A percentile compares a stretch with the other conserved stretches of the same genome.
These are phyloP conservation scores for Pyrenopolyporus hunteri DNA, from an alignment of 495 filamentous ascomycete species.

Conservation along the genomic window DNA sequence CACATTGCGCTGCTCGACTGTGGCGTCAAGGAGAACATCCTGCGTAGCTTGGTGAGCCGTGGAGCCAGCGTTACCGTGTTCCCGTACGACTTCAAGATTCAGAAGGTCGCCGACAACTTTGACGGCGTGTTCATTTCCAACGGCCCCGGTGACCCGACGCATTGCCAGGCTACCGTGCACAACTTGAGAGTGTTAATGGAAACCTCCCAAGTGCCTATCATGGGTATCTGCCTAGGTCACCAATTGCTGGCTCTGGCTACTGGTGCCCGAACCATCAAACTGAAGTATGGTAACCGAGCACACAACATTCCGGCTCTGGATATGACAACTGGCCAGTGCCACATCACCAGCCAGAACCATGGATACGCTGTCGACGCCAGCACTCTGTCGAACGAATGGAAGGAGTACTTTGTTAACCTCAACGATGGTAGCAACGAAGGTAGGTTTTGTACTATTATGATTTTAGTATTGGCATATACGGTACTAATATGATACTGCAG, in stretches of 20 bases:
- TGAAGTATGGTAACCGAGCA: constrained; percentile 96
- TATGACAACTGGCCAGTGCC: constrained; percentile 92
- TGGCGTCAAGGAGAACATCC: constrained; percentile 99
- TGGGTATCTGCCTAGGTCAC: constrained; percentile 96
- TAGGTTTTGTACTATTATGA: constrained; percentile 20
- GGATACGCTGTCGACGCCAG: constrained; percentile 93
- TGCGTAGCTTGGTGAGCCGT: constrained; percentile 86
- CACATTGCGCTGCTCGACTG: constrained; percentile 97
- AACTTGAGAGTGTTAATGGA: constrained; percentile 89
- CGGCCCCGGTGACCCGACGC: constrained; percentile 95
- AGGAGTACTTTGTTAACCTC: constrained; percentile 97
- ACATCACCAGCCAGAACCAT: constrained; percentile 98
- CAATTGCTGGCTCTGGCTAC: constrained; percentile 84
- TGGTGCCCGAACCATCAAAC: constrained; percentile 86
- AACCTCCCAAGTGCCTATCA: constrained; percentile 84
- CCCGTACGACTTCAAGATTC: constrained; percentile 94
- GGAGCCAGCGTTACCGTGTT: constrained; percentile 90
- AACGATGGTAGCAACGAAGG: constrained; percentile 96
- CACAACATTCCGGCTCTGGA: constrained; percentile 98
- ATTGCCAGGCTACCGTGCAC: constrained; percentile 92
- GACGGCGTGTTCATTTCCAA: constrained; percentile 99
- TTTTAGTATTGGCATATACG: not conserved
- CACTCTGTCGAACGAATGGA: constrained; percentile 84
- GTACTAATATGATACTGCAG: constrained; percentile 42
- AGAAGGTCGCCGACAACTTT: constrained; percentile 97